phyloP scores from a whole-genome alignment of 345 rosid genomes.

The Odontarrhena argentea region DNA sequence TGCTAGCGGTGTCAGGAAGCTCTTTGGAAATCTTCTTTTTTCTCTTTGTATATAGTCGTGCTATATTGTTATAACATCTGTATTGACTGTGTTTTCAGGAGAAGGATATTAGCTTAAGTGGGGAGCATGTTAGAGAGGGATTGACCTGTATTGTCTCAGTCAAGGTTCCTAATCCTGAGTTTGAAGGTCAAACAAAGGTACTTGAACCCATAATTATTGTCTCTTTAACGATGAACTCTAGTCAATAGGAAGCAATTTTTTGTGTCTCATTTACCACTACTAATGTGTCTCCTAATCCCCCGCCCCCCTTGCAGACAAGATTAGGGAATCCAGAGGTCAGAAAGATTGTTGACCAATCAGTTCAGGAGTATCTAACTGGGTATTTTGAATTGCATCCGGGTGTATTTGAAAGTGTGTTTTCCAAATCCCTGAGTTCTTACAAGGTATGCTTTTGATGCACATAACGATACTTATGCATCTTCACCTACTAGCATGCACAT shows the following conservation, averaged over 20 bases:
- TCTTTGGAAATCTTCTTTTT: background rate
- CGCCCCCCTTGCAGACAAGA: slow-evolving; percentile 66
- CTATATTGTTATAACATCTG: background rate
- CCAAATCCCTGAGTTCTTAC: slow-evolving; percentile 92
- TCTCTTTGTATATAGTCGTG: background rate
- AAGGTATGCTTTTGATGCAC: slow-evolving; percentile 57
- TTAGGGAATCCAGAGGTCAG: slow-evolving; percentile 99
- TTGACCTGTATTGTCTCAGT: slow-evolving; percentile 94
- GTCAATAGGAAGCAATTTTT: background rate
- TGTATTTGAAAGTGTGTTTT: slow-evolving; percentile 83
- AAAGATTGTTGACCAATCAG: slow-evolving; percentile 87
- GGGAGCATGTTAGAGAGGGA: slow-evolving; percentile 98
- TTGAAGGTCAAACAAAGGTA: slow-evolving; percentile 99
- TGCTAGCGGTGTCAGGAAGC: background rate
- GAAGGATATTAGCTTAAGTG: slow-evolving; percentile 85
- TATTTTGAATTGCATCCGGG: slow-evolving; percentile 96
- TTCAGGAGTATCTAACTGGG: slow-evolving; percentile 94
- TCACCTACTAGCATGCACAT: background rate
- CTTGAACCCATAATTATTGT: slow-evolving; percentile 13
- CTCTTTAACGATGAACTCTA: slow-evolving; percentile 17
- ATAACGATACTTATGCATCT: slow-evolving; percentile 18
- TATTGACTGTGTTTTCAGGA: slow-evolving; percentile 57
- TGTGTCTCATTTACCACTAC: slow-evolving; percentile 5
- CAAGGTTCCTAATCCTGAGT: slow-evolving; percentile 96
- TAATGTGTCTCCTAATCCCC: slow-evolving; percentile 30